These are phyloP conservation scores for Aureobasidium melanogenum DNA, from an alignment of 2,329 filamentous ascomycete species.

Conservation along the genomic window DNA sequence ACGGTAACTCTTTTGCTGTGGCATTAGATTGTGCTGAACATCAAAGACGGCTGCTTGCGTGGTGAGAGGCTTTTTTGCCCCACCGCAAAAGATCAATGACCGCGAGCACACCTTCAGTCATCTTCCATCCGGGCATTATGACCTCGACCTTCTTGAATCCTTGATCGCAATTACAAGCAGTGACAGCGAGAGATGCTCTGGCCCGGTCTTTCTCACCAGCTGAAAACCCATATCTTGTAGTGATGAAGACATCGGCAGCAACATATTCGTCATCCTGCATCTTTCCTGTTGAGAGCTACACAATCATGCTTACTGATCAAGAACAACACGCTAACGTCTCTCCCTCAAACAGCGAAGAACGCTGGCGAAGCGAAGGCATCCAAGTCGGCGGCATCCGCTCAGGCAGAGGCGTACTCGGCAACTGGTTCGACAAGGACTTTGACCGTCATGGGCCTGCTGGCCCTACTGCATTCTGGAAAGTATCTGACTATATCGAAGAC, in stretches of 20 bases:
- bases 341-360: constrained; percentile 46
- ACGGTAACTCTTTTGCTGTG: no score
- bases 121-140: no score
- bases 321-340: neutral
- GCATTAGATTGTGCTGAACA: no score
- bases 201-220: neutral
- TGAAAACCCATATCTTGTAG: no score
- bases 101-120: no score
- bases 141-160: no score
- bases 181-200: neutral
- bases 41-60: no score
- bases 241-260: no score
- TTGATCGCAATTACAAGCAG: neutral
- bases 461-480: constrained; percentile 72
- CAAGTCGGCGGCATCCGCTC: constrained; percentile 61
- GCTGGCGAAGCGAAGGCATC: constrained; percentile 69
- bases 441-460: constrained; percentile 61
- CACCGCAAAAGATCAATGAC: neutral
- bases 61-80: neutral
- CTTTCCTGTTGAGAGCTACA: no score
- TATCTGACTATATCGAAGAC: constrained; percentile 28
- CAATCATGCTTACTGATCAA: no score
- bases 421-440: constrained; percentile 70
- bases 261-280: no score
- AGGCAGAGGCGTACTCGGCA: constrained; percentile 60